Evolutionary conservation across 164 flowering plant species (phyloP).

Genomic region (Vitis rotundifolia): DNA sequence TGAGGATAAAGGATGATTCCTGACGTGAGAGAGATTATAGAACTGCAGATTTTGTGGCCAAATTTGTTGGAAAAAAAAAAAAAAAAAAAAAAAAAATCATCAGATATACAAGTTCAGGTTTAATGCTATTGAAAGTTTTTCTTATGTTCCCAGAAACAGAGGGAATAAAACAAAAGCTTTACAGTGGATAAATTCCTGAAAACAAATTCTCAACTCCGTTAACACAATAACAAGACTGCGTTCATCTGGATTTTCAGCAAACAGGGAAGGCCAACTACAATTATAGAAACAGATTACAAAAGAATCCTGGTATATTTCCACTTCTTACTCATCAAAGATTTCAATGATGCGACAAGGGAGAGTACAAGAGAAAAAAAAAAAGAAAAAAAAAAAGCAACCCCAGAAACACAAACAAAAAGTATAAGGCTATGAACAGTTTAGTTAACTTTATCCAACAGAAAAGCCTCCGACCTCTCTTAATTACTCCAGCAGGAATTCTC

Average conservation of each 20-base stretch:
- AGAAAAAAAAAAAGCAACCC: not conserved
- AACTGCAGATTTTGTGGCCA: too few relatives aligned
- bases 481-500: conserved; percentile 43
- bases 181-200: too few relatives aligned
- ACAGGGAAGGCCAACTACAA: conserved; percentile 3
- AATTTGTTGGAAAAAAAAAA: too few relatives aligned
- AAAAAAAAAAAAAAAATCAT: too few relatives aligned
- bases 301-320: conserved; percentile 6
- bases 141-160: too few relatives aligned
- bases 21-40: too few relatives aligned
- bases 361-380: not conserved
- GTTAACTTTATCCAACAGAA: not conserved
- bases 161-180: too few relatives aligned
- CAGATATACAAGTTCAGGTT: too few relatives aligned
- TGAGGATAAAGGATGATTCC: too few relatives aligned
- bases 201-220: too few relatives aligned
- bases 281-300: conserved; percentile 8
- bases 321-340: not conserved
- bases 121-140: too few relatives aligned
- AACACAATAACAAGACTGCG: too few relatives aligned
- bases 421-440: conserved; percentile 16
- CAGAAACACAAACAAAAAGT: conserved; percentile 1
- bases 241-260: not conserved
- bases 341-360: not conserved
- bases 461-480: not conserved